Evolutionary conservation across 1,139 yeast genomes (phyloP), one percentile per base, ranked within the genome.

Genomic region (Suhomyces choctaworum): DNA sequence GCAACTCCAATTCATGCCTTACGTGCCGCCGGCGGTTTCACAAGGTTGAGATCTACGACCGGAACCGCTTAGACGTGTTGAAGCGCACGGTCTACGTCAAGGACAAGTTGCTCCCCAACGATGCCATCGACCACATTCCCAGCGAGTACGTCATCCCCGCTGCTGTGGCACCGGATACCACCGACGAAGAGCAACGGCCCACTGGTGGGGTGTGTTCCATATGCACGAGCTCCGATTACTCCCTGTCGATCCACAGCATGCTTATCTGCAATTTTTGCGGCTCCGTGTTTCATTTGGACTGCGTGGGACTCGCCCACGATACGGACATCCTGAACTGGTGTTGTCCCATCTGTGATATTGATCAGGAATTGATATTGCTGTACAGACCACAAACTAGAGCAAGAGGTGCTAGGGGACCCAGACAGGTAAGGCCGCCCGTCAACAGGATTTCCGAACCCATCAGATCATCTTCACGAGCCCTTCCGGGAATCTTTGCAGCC

Each of bases 1-100:
- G 57, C 19, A 64, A 66, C 29, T 70, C 79, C 24, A 74, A 73
- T 50, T 64, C 71, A 29, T 76, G 81, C 46, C 80, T 80, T 3
- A 73, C 74, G 2, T 76, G 81, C 50, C 68, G 80, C 16, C 50
- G 54, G 29, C 49, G 54, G 15, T 70, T 57, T 47, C 50, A 64
- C 42, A 47, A 50, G 34, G 54, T 69, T 28, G 56, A 54, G 29
- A 50, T 59, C 22, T 50, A 45, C 21, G 40, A 38, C 5, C 30
- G 38, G 12, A 29, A 34, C 8, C 29, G 31, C 4, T 45, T 48
- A 7, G 22, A 17, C 5, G 3, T 27, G 4, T 17, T 20, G 12
- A 23, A 38, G 42, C 17, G 21, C 28, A 29, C 37, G 17, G 11
- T 62, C 7, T 24, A 41, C 1, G 60, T 70, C 4, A 51, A 62